Conservation (phyloP, 2,329 filamentous ascomycete genomes). For the Venturiaceae sp. region DNA sequence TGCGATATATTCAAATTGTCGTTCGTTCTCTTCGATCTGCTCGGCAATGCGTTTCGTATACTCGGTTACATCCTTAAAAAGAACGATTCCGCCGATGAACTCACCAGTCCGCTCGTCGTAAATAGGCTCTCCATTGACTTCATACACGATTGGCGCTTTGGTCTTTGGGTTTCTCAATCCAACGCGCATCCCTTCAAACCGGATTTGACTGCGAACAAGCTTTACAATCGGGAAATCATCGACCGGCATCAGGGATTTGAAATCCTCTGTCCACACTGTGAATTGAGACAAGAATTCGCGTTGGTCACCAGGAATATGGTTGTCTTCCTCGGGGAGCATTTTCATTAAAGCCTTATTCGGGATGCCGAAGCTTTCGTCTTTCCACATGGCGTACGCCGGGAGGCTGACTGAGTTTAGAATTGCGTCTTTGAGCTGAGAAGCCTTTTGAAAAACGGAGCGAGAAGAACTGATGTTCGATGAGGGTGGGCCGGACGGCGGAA, state of each 20-base stretch:
- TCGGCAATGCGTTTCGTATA: conserved; percentile 60
- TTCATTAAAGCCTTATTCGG: conserved; percentile 56
- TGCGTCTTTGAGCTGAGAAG: conserved; percentile 66
- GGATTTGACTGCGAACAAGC: conserved; percentile 50
- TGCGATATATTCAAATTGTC: conserved; percentile 66
- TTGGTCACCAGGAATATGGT: conserved; percentile 26
- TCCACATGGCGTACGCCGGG: conserved; percentile 73
- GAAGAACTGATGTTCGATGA: conserved; percentile 44
- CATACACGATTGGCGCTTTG: conserved; percentile 48
- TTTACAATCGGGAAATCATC: conserved; percentile 59
- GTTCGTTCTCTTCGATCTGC: conserved; percentile 61
- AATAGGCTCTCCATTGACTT: conserved; percentile 58
- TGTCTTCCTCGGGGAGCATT: conserved; percentile 23
- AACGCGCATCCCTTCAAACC: conserved; percentile 50
- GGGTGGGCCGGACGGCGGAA: conserved; percentile 59
- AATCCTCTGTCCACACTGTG: conserved; percentile 56
- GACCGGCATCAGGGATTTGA: conserved; percentile 45
- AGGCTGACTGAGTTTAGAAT: conserved; percentile 65
- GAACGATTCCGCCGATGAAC: conserved; percentile 63
- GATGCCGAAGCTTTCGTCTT: conserved; percentile 63
- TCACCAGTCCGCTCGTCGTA: conserved; percentile 58
- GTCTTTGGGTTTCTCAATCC: conserved; percentile 51
- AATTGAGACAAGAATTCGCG: conserved; percentile 50
- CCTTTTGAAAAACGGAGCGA: conserved; percentile 62
- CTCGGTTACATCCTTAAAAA: conserved; percentile 62